phyloP scores from a whole-genome alignment of 2,329 filamentous ascomycete genomes.

The Aspergillus udagawae region DNA sequence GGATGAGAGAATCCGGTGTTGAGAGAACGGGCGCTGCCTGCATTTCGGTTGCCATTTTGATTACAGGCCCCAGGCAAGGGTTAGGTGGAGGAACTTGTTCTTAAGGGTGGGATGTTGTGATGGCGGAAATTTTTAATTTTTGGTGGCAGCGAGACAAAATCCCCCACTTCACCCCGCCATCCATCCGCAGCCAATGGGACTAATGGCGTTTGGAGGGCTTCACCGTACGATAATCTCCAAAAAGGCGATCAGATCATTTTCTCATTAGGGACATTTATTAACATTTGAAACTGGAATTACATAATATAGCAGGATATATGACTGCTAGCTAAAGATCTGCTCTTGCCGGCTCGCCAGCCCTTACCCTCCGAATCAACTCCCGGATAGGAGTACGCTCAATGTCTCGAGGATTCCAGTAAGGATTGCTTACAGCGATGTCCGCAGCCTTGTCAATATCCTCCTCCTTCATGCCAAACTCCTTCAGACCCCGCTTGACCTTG shows the following conservation, averaged over 20 bases:
- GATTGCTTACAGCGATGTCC: conserved; percentile 55
- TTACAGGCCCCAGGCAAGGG: neutral
- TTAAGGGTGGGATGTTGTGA: conserved; percentile 2
- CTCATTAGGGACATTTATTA: neutral
- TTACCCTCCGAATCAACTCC: conserved; percentile 57
- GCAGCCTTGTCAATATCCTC: conserved; percentile 58
- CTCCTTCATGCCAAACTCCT: conserved; percentile 57
- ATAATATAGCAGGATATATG: conserved; percentile 2
- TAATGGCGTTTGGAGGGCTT: neutral
- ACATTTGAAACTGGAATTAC: neutral
- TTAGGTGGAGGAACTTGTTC: neutral
- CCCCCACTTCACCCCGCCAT: conserved; percentile 33
- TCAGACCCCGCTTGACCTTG: conserved; percentile 51
- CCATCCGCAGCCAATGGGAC: conserved; percentile 12
- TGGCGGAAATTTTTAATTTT: conserved; percentile 17
- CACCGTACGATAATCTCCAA: neutral
- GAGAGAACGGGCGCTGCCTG: conserved; percentile 56
- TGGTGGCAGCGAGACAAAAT: conserved; percentile 12
- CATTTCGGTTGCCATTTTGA: conserved; percentile 29
- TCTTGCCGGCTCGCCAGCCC: conserved; percentile 56
- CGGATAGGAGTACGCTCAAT: conserved; percentile 51
- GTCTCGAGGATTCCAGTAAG: conserved; percentile 57
- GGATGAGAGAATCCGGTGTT: conserved; percentile 59
- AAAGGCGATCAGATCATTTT: neutral
- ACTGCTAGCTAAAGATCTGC: conserved; percentile 44